phyloP scores from a whole-genome alignment of 352 stramenopile species.

The Phytopythium kandeliae region DNA sequence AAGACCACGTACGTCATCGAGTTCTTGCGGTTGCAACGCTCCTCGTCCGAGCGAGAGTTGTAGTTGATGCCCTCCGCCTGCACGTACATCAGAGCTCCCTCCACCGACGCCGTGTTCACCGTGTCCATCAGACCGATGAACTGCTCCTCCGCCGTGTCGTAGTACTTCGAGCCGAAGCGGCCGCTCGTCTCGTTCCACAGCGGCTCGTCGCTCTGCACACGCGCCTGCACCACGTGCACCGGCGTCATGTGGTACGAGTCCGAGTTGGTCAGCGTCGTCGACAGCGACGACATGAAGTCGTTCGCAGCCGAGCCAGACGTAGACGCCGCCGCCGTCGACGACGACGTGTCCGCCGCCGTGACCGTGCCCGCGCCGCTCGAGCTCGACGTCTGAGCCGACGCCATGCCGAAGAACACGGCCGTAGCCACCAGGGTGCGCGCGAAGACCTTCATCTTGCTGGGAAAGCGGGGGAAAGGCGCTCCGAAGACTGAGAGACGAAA shows the following conservation, averaged over 20 bases:
- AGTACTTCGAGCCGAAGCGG: constrained; percentile 60
- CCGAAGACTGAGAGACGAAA: background rate
- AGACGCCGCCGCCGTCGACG: constrained; percentile 9
- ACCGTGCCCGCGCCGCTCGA: constrained; percentile 25
- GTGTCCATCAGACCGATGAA: constrained; percentile 67
- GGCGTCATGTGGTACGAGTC: constrained; percentile 66
- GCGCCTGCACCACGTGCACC: constrained; percentile 66
- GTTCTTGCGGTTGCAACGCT: constrained; percentile 75
- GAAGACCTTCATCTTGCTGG: constrained; percentile 26
- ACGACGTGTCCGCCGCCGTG: constrained; percentile 10
- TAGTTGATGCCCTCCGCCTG: constrained; percentile 85
- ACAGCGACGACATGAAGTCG: constrained; percentile 35
- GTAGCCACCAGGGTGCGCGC: constrained; percentile 16
- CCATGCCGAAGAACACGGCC: constrained; percentile 13
- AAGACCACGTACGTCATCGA: constrained; percentile 78
- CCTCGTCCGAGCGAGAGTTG: constrained; percentile 42
- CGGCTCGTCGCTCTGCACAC: constrained; percentile 63
- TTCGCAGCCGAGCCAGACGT: constrained; percentile 17
- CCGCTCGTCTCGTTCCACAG: constrained; percentile 41
- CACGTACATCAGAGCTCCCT: constrained; percentile 85
- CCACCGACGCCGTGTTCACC: constrained; percentile 77
- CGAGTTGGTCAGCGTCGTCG: constrained; percentile 7
- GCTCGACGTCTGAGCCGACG: constrained; percentile 13
- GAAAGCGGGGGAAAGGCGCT: background rate
- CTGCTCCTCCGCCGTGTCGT: constrained; percentile 40